These are phyloP conservation scores for Penicillium arizonense DNA, from an alignment of 495 filamentous ascomycete species.

Conservation along the genomic window DNA sequence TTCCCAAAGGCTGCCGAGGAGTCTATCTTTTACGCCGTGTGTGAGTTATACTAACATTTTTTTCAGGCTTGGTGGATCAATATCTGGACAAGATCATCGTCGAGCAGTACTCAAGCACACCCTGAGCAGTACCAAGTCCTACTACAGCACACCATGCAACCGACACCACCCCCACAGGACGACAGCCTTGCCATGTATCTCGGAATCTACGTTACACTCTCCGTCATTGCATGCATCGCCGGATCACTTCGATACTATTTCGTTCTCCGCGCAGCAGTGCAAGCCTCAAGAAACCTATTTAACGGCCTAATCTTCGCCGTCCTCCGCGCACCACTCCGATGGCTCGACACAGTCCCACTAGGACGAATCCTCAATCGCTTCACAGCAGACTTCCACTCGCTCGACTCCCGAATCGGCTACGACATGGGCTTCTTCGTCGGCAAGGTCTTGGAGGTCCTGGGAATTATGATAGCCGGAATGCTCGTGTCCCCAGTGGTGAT, in stretches of 20 bases:
- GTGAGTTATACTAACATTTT: conserved; percentile 13
- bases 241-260: conserved; percentile 58
- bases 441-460: conserved; percentile 35
- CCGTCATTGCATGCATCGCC: conserved; percentile 51
- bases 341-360: conserved; percentile 78
- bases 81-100: conserved; percentile 56
- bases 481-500: conserved; percentile 33
- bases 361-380: conserved; percentile 80
- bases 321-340: conserved; percentile 67
- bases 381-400: conserved; percentile 69
- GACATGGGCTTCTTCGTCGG: conserved; percentile 56
- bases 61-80: conserved; percentile 65
- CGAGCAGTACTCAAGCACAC: conserved; percentile 19
- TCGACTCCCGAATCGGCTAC: conserved; percentile 64
- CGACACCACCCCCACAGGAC: conserved; percentile 2
- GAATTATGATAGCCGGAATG: conserved; percentile 32
- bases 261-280: conserved; percentile 51
- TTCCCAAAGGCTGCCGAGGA: background rate
- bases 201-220: conserved; percentile 63
- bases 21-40: background rate
- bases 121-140: conserved; percentile 16
- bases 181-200: conserved; percentile 58
- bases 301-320: conserved; percentile 61
- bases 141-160: conserved; percentile 20
- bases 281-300: conserved; percentile 65